Evolutionary conservation across 371 early-diverging fungal species (phyloP), one percentile per base, ranked within the genome.

Genomic region (Funneliformis caledonium): DNA sequence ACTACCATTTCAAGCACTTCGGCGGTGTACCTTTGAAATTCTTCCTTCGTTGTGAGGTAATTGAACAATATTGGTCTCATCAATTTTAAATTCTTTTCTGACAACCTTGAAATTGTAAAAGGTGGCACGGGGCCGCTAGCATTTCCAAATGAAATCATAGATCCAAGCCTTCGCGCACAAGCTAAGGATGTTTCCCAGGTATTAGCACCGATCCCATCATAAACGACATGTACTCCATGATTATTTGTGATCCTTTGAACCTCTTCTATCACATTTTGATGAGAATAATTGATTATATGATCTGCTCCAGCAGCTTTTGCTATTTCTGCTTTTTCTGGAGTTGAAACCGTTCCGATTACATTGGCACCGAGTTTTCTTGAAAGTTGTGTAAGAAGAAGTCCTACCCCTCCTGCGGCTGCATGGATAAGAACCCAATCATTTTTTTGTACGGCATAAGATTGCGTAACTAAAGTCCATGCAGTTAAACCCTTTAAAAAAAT

Each of bases 381-480:
- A 83, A 97, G 83, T 85, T 94, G 95, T 64, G 90, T 89, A 47
- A 97, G 87, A 42, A 96, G 82, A 11, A 91, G 85, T 12, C 97
- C 98, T 10, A 94, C 93, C 48, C 97, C 97, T 16, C 97, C 98
- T 14, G 97, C 97, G 0, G 96, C 97, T 9, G 98, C 97, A 83
- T 96, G 95, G 56, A 97, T 88, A 70, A 98, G 85, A 56, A 97
- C 91, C 82, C 87, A 91, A 83, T 97, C 95, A 42, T 93, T 94
- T 69, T 85, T 84, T 83, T 94, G 87, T 50, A 97, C 96, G 31
- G 83, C 81, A 83, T 97, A 95, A 9, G 91, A 90, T 72, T 92
- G 88, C 9, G 89, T 90, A 6, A 93, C 91, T 86, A 97, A 88
- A 1, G 94, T 88, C 88, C 92, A 91, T 2, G 96, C 96, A 43